These are phyloP conservation scores for Phytophthora pseudosyringae DNA, from an alignment of 352 stramenopile genomes.

Conservation along the genomic window DNA sequence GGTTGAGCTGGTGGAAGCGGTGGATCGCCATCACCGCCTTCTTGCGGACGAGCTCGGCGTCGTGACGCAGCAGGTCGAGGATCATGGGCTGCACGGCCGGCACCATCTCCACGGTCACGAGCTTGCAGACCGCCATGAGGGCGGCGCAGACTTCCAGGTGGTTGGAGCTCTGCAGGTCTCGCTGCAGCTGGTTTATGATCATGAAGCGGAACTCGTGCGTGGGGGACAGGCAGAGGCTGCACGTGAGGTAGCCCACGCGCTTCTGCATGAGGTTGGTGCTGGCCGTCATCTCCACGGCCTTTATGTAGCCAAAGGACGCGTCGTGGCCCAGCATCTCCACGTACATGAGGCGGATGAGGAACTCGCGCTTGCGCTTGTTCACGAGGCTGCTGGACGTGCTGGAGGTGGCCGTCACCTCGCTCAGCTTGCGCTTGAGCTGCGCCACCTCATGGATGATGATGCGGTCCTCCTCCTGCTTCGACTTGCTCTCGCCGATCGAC, in stretches of 20 bases:
- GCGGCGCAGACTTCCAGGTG: slow-evolving; percentile 95
- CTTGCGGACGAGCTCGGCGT: slow-evolving; percentile 98
- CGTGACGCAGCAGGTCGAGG: slow-evolving; percentile 95
- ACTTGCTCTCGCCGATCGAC: slow-evolving; percentile 99
- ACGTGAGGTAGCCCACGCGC: slow-evolving; percentile 97
- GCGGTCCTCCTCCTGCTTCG: slow-evolving; percentile 99
- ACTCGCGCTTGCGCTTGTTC: slow-evolving; percentile 99
- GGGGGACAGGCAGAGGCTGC: slow-evolving; percentile 94
- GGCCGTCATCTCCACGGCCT: slow-evolving; percentile 97
- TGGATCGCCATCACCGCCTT: slow-evolving; percentile 99
- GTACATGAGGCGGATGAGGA: slow-evolving; percentile 99
- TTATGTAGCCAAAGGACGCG: slow-evolving; percentile 99
- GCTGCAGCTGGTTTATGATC: slow-evolving; percentile 99
- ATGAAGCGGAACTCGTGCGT: slow-evolving; percentile 99
- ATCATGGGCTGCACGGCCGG: slow-evolving; percentile 96
- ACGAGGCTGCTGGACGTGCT: slow-evolving; percentile 75
- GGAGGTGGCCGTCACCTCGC: slow-evolving; percentile 80
- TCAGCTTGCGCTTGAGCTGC: slow-evolving; percentile 96
- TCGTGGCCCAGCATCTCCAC: slow-evolving; percentile 99
- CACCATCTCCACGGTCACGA: slow-evolving; percentile 99
- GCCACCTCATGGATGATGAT: slow-evolving; percentile 98
- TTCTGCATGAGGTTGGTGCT: slow-evolving; percentile 99
- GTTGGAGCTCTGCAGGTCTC: slow-evolving; percentile 91
- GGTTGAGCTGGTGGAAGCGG: slow-evolving; percentile 98
- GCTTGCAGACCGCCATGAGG: slow-evolving; percentile 94